A percentile compares a stretch with the other conserved stretches of the same genome.
Evolutionary conservation across 305 asterid species (phyloP).

Genomic region (Rubia balearica): DNA sequence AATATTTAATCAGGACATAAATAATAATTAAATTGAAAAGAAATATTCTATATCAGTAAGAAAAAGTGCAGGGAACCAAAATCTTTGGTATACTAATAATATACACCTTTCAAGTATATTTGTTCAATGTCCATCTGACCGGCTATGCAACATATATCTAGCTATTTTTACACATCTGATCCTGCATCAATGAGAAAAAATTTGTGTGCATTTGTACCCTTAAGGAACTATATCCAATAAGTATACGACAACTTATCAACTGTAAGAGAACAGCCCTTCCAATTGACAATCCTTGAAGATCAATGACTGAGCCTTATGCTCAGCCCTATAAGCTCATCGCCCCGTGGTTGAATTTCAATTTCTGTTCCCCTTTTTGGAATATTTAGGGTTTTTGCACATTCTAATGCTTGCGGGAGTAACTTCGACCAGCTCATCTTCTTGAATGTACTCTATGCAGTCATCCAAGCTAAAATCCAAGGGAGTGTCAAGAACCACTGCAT

Average conservation of each 20-base stretch:
- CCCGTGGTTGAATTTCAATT: constrained; percentile 2
- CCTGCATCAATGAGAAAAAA: constrained; percentile 5
- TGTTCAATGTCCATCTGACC: not conserved
- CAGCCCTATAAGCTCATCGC: not conserved
- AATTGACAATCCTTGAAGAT: not conserved
- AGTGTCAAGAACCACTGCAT: constrained; percentile 80
- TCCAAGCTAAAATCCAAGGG: constrained; percentile 82
- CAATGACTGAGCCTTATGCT: not conserved
- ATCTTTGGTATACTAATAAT: not conserved
- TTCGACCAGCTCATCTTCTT: constrained; percentile 98
- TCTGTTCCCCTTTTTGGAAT: constrained; percentile 48
- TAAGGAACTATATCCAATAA: not conserved
- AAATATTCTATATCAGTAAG: not conserved
- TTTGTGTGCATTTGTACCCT: not conserved
- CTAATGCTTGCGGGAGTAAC: constrained; percentile 86
- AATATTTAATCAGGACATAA: too few relatives aligned
- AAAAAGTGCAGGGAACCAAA: not conserved
- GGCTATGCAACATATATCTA: not conserved
- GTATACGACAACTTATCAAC: not conserved
- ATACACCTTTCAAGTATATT: not conserved
- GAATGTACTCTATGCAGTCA: constrained; percentile 99
- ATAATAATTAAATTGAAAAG: too few relatives aligned
- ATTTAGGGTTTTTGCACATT: constrained; percentile 84
- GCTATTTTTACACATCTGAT: constrained; percentile 10
- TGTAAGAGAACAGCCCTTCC: constrained; percentile 7